Conservation (phyloP, 2,329 filamentous ascomycete genomes). For the Scedosporium boydii region DNA sequence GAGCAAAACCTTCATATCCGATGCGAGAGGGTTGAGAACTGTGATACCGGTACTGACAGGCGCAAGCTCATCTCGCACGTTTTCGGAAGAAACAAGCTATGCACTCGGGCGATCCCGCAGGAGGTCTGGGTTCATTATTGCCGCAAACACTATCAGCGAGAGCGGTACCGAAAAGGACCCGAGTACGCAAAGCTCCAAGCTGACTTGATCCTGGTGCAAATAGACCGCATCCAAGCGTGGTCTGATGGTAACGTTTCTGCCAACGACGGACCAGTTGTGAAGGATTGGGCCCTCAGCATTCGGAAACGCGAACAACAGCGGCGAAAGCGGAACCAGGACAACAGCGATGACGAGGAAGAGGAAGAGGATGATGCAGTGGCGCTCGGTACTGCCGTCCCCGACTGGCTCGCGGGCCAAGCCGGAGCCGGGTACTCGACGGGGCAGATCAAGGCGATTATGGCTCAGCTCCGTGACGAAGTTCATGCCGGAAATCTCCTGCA, state of each 20-base stretch:
- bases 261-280: slow-evolving; percentile 33
- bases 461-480: slow-evolving; percentile 35
- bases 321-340: slow-evolving; percentile 27
- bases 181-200: slow-evolving; percentile 55
- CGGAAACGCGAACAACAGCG: slow-evolving; percentile 56
- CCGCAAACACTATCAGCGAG: slow-evolving; percentile 74
- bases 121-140: slow-evolving; percentile 69
- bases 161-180: slow-evolving; percentile 55
- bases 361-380: slow-evolving; percentile 21
- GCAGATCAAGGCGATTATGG: slow-evolving; percentile 37
- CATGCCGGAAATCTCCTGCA: slow-evolving; percentile 28
- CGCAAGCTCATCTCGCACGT: slow-evolving; percentile 74
- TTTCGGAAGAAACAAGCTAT: slow-evolving; percentile 74
- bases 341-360: slow-evolving; percentile 20
- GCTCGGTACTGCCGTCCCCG: slow-evolving; percentile 32
- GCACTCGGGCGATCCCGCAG: slow-evolving; percentile 60
- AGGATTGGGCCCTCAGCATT: slow-evolving; percentile 51
- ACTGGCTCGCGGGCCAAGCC: slow-evolving; percentile 38
- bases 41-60: slow-evolving; percentile 49
- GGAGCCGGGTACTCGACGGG: slow-evolving; percentile 36
- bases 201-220: slow-evolving; percentile 52
- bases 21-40: slow-evolving; percentile 25
- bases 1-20: background rate
- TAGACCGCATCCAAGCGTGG: slow-evolving; percentile 55
- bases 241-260: slow-evolving; percentile 35